Evolutionary conservation across 2,329 filamentous ascomycete genomes (phyloP).

Genomic region (Stachybotrys elegans): DNA sequence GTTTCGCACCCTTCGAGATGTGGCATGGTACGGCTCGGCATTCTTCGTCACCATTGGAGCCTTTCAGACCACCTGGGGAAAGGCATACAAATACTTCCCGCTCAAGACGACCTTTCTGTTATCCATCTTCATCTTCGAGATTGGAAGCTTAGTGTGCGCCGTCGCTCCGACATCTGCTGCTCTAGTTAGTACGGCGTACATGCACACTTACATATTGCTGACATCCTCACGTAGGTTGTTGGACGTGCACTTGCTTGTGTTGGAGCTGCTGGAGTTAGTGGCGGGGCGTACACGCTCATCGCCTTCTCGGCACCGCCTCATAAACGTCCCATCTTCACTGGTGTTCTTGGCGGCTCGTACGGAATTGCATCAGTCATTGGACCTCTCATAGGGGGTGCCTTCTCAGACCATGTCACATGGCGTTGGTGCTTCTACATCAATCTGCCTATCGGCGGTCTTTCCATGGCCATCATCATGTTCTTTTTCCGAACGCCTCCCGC

Average conservation of each 20-base stretch:
- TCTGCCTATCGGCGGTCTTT: conserved; percentile 30
- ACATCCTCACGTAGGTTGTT: conserved; percentile 37
- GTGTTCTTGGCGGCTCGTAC: conserved; percentile 30
- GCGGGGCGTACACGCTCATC: conserved; percentile 46
- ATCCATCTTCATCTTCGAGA: conserved; percentile 46
- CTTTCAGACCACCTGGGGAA: conserved; percentile 42
- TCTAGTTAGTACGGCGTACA: conserved; percentile 14
- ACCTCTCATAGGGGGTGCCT: conserved; percentile 30
- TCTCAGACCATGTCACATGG: conserved; percentile 31
- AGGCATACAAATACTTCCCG: conserved; percentile 46
- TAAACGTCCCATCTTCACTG: conserved; percentile 30
- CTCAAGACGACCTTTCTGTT: conserved; percentile 44
- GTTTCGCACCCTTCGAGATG: conserved; percentile 30
- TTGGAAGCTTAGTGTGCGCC: conserved; percentile 21
- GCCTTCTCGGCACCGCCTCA: conserved; percentile 34
- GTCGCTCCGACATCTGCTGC: conserved; percentile 42
- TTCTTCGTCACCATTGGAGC: conserved; percentile 45
- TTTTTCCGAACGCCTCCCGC: conserved; percentile 37
- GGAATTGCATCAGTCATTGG: conserved; percentile 31
- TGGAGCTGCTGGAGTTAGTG: conserved; percentile 42
- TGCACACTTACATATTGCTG: conserved; percentile 31
- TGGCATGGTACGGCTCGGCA: conserved; percentile 46
- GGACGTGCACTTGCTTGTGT: conserved; percentile 46
- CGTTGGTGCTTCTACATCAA: conserved; percentile 37
- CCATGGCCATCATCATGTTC: conserved; percentile 28